Percentiles rank a stretch among this genome's conserved stretches.
Evolutionary conservation across 2,329 filamentous ascomycete species (phyloP).

Genomic region (Diaporthe aspalathi): DNA sequence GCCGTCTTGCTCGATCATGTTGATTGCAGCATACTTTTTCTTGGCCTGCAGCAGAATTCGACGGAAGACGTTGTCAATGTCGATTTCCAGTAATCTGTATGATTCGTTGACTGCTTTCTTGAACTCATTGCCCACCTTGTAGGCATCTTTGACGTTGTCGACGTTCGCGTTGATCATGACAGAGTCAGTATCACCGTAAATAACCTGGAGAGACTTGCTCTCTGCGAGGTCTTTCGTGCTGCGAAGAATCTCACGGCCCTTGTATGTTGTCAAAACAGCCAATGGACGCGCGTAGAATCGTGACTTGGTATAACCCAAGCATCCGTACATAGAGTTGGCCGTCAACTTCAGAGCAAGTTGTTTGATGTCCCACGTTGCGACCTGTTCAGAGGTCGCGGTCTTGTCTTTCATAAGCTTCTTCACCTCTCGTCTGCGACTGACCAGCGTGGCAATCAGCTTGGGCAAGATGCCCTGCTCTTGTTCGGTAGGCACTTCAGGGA

Average conservation of each 20-base stretch:
- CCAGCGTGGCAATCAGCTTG: conserved; percentile 89
- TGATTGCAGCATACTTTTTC: conserved; percentile 99
- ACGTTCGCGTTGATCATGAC: conserved; percentile 99
- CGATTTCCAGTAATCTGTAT: conserved; percentile 93
- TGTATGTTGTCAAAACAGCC: conserved; percentile 95
- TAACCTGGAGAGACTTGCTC: conserved; percentile 89
- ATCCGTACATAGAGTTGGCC: conserved; percentile 99
- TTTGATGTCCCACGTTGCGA: conserved; percentile 97
- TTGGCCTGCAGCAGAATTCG: conserved; percentile 94
- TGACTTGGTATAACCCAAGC: conserved; percentile 95
- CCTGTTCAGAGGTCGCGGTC: conserved; percentile 83
- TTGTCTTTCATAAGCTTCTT: conserved; percentile 98
- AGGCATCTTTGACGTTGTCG: conserved; percentile 88
- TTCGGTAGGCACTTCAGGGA: conserved; percentile 85
- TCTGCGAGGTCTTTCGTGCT: conserved; percentile 97
- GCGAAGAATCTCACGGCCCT: conserved; percentile 95
- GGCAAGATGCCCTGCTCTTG: conserved; percentile 89
- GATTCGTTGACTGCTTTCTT: conserved; percentile 94
- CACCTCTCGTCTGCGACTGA: conserved; percentile 88
- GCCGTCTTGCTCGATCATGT: conserved; percentile 87
- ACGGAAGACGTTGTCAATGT: conserved; percentile 97
- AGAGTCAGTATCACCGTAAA: conserved; percentile 98
- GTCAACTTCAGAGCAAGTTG: conserved; percentile 96
- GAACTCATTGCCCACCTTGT: conserved; percentile 94
- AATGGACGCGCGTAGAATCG: conserved; percentile 96